Conservation (phyloP, 2,329 filamentous ascomycete genomes). For the Calcarisporium arbuscula region DNA sequence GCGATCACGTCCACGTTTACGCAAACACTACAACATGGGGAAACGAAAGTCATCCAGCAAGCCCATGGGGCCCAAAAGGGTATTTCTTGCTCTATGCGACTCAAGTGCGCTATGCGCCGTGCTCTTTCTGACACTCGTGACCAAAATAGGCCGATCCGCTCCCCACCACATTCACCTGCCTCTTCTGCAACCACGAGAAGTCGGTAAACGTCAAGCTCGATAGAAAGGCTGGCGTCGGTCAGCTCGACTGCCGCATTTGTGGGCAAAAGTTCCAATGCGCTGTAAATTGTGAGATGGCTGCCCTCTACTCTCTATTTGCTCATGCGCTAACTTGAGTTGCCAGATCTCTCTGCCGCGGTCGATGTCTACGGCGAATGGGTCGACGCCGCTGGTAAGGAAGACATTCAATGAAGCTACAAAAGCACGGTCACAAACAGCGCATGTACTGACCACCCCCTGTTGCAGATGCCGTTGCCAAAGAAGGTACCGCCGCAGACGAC, state of each 20-base stretch:
- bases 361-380: conserved; percentile 99
- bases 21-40: conserved; percentile 68
- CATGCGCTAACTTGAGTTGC: conserved; percentile 13
- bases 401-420: background rate
- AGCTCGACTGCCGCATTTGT: conserved; percentile 85
- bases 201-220: conserved; percentile 87
- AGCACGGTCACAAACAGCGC: too few species aligned
- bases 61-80: conserved; percentile 77
- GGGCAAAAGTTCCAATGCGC: conserved; percentile 88
- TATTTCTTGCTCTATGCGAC: conserved; percentile 36
- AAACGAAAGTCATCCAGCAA: conserved; percentile 94
- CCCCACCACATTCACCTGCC: conserved; percentile 82
- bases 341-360: conserved; percentile 82
- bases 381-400: conserved; percentile 62
- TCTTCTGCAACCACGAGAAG: conserved; percentile 98
- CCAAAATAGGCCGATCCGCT: conserved; percentile 57
- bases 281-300: conserved; percentile 89
- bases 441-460: conserved; percentile 11
- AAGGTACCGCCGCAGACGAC: conserved; percentile 25
- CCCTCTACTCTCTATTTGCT: background rate
- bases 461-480: conserved; percentile 45
- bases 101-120: too few species aligned
- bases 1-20: too few species aligned
- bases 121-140: too few species aligned
- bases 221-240: conserved; percentile 83